Percentiles rank a stretch among this genome's conserved stretches.
Evolutionary conservation across 2,329 filamentous ascomycete species (phyloP).

Genomic region (Raffaelea deltoideospora): DNA sequence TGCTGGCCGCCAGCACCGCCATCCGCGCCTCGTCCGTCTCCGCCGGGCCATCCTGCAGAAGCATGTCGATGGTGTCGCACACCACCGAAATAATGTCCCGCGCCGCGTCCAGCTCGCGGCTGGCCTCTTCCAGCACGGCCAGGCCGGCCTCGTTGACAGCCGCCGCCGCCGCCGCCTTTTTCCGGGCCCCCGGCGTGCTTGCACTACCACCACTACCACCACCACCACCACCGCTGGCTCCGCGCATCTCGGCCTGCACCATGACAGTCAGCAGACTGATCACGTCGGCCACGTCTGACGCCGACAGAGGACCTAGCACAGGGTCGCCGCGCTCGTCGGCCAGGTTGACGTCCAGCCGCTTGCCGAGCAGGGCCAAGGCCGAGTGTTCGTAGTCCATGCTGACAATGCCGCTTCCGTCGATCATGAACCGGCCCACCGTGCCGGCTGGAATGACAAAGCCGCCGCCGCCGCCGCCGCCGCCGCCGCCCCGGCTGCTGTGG

Average conservation of each 20-base stretch:
- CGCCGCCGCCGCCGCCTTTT: slow-evolving; percentile 8
- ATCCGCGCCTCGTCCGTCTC: slow-evolving; percentile 50
- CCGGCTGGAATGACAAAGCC: slow-evolving; percentile 47
- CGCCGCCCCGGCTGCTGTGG: slow-evolving; percentile 7
- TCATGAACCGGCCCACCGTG: slow-evolving; percentile 59
- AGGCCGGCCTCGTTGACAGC: slow-evolving; percentile 19
- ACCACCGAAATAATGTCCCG: slow-evolving; percentile 69
- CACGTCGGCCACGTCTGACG: slow-evolving; percentile 54
- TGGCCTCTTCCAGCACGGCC: slow-evolving; percentile 41
- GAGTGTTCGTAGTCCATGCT: slow-evolving; percentile 69
- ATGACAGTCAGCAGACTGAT: slow-evolving; percentile 61
- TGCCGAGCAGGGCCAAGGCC: slow-evolving; percentile 63
- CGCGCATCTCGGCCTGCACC: slow-evolving; percentile 36
- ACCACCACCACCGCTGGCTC: slow-evolving; percentile 9
- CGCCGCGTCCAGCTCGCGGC: slow-evolving; percentile 37
- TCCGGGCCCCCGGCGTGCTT: neutral
- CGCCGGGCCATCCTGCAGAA: slow-evolving; percentile 40
- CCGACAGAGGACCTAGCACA: slow-evolving; percentile 36
- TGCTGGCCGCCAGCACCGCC: slow-evolving; percentile 51
- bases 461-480: neutral
- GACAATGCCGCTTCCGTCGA: slow-evolving; percentile 61
- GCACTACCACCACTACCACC: too few species aligned
- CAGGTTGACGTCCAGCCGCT: slow-evolving; percentile 54
- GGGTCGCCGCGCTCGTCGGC: slow-evolving; percentile 37
- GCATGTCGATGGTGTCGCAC: slow-evolving; percentile 68